A percentile compares a stretch with the other conserved stretches of the same genome.
Evolutionary conservation across 2,329 filamentous ascomycete species (phyloP).

Genomic region (Penicillium expansum): DNA sequence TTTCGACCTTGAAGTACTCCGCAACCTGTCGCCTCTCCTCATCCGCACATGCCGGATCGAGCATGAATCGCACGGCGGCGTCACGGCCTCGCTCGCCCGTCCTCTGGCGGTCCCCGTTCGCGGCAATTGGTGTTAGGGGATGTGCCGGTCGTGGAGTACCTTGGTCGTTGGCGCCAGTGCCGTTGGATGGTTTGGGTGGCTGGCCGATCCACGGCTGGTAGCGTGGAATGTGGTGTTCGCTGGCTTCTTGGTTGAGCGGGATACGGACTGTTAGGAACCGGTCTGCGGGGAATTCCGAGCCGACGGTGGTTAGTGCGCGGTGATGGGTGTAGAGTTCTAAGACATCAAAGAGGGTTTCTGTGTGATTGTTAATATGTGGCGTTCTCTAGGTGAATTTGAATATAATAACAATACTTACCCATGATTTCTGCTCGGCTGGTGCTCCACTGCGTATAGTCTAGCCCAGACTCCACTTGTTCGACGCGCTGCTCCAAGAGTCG

Average conservation of each 20-base stretch:
- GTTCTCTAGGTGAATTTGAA: not conserved
- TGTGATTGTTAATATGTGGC: constrained; percentile 25
- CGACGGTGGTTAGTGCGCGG: constrained; percentile 69
- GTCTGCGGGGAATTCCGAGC: constrained; percentile 68
- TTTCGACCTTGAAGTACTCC: constrained; percentile 69
- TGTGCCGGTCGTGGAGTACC: constrained; percentile 17
- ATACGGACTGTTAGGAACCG: constrained; percentile 85
- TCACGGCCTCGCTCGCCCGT: constrained; percentile 53
- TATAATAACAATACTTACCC: constrained; percentile 48
- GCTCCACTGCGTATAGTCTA: constrained; percentile 52
- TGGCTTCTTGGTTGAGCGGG: constrained; percentile 76
- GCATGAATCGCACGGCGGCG: constrained; percentile 83
- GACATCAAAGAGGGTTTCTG: constrained; percentile 83
- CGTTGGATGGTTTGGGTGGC: constrained; percentile 19
- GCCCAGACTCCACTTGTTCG: constrained; percentile 48
- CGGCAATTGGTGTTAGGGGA: constrained; percentile 48
- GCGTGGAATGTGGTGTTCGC: constrained; percentile 59
- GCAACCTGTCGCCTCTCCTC: constrained; percentile 67
- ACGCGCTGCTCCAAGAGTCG: constrained; percentile 61
- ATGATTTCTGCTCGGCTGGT: constrained; percentile 48
- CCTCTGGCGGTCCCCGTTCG: constrained; percentile 45
- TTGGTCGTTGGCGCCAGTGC: constrained; percentile 15
- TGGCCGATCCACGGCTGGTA: constrained; percentile 56
- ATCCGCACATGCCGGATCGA: constrained; percentile 72
- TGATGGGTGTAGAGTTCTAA: constrained; percentile 91